Evolutionary conservation across 2,329 filamentous ascomycete genomes (phyloP).

Genomic region (Drechmeria coniospora): DNA sequence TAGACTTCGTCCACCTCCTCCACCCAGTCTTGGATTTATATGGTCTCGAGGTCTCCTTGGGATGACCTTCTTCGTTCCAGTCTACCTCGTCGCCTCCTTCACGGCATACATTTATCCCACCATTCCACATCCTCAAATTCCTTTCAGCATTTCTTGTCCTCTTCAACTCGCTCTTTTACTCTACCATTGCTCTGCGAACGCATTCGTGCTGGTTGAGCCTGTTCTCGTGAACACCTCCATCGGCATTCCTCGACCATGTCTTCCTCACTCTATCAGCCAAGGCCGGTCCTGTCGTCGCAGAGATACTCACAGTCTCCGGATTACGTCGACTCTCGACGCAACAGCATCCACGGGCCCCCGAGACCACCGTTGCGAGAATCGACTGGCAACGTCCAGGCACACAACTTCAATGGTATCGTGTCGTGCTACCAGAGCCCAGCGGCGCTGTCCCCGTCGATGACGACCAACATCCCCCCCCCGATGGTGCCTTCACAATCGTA

Average conservation of each 20-base stretch:
- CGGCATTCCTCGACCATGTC: conserved; percentile 22
- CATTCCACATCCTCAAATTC: conserved; percentile 28
- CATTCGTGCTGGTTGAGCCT: conserved; percentile 13
- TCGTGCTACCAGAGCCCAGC: conserved; percentile 28
- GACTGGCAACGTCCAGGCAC: conserved; percentile 34
- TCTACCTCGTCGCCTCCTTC: conserved; percentile 16
- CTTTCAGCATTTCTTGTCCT: conserved; percentile 27
- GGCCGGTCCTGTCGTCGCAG: conserved; percentile 34
- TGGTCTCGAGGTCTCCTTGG: conserved; percentile 16
- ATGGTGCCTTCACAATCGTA: conserved; percentile 34
- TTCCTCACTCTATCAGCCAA: conserved; percentile 22
- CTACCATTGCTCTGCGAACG: conserved; percentile 3
- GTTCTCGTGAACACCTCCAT: conserved; percentile 13
- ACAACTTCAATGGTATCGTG: conserved; percentile 23
- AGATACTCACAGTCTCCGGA: conserved; percentile 31
- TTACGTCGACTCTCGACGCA: conserved; percentile 30
- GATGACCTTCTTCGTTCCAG: conserved; percentile 20
- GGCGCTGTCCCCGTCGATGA: conserved; percentile 26
- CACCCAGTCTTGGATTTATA: conserved; percentile 24
- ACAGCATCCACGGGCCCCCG: conserved; percentile 16
- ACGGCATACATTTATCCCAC: conserved; percentile 25
- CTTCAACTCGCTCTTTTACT: conserved; percentile 15
- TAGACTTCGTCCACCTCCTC: conserved; percentile 11
- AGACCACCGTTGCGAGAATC: conserved; percentile 36
- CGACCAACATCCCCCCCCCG: conserved; percentile 33